Evolutionary conservation across 2,329 filamentous ascomycete species (phyloP).

Genomic region (Elsinoe batatas): DNA sequence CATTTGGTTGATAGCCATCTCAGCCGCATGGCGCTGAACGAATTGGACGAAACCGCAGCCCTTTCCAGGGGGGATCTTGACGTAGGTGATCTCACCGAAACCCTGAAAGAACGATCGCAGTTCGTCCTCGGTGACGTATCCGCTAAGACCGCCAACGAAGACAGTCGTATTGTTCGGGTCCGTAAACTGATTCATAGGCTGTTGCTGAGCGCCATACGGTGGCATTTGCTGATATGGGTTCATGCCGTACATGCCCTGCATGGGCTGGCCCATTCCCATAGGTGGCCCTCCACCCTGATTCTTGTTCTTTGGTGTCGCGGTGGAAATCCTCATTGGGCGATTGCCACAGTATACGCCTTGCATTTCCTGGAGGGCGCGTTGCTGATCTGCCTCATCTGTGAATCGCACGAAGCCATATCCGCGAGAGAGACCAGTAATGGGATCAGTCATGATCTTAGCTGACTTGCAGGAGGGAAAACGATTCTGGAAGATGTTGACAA

Average conservation of each 20-base stretch:
- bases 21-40: constrained; percentile 93
- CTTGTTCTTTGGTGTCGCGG: constrained; percentile 93
- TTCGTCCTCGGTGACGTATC: constrained; percentile 98
- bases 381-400: constrained; percentile 89
- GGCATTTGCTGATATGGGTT: constrained; percentile 46
- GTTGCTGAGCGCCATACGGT: constrained; percentile 33
- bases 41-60: constrained; percentile 99
- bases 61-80: constrained; percentile 99
- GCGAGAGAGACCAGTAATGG: constrained; percentile 92
- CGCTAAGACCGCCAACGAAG: constrained; percentile 92
- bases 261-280: constrained; percentile 41
- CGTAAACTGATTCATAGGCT: constrained; percentile 98
- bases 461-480: constrained; percentile 97
- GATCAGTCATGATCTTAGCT: constrained; percentile 99
- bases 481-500: constrained; percentile 93
- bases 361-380: constrained; percentile 94
- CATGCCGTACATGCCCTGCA: constrained; percentile 60
- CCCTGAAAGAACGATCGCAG: constrained; percentile 99
- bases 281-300: constrained; percentile 44
- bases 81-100: constrained; percentile 98
- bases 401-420: constrained; percentile 98
- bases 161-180: constrained; percentile 99
- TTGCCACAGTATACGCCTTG: constrained; percentile 99
- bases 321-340: constrained; percentile 95
- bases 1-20: constrained; percentile 99